A percentile compares a stretch with the other conserved stretches of the same genome.
Conservation (phyloP, 139 green algal genomes). For the Chlorella sp. region DNA sequence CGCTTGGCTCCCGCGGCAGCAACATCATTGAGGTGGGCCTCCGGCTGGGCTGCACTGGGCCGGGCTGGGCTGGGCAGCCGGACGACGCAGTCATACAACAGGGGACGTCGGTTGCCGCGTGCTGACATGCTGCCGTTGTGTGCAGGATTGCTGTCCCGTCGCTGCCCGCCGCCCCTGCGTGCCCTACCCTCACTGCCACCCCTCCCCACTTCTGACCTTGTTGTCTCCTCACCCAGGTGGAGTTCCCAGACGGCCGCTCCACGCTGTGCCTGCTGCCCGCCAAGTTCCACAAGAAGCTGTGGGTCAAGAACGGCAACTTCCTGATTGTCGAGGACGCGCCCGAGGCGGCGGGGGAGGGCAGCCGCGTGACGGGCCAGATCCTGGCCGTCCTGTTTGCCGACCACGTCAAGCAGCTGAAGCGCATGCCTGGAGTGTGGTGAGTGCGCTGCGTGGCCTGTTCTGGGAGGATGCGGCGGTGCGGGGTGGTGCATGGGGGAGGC, state of each 20-base stretch:
- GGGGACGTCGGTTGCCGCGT: background rate
- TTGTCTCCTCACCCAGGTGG: constrained; percentile 57
- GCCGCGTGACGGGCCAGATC: constrained; percentile 66
- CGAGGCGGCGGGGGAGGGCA: constrained; percentile 29
- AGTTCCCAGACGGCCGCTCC: constrained; percentile 61
- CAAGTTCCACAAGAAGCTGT: constrained; percentile 85
- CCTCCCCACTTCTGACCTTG: background rate
- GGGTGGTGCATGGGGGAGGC: no score
- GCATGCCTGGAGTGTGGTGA: constrained; percentile 63
- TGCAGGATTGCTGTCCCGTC: no score
- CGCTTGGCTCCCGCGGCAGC: constrained; percentile 51
- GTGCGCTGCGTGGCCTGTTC: background rate
- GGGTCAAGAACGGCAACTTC: constrained; percentile 73
- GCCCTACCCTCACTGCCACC: background rate
- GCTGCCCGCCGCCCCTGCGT: background rate
- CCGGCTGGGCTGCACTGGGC: background rate
- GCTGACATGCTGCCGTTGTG: background rate
- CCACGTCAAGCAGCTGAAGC: constrained; percentile 66
- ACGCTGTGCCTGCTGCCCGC: constrained; percentile 74
- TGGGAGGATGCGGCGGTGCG: no score
- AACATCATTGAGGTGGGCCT: constrained; percentile 55
- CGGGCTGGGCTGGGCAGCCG: no score
- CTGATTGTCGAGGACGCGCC: constrained; percentile 59
- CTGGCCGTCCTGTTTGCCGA: constrained; percentile 68
- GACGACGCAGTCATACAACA: no score